Base-by-base conservation (phyloP, 148 eudicot genomes). In the Silene uniflora region DNA sequence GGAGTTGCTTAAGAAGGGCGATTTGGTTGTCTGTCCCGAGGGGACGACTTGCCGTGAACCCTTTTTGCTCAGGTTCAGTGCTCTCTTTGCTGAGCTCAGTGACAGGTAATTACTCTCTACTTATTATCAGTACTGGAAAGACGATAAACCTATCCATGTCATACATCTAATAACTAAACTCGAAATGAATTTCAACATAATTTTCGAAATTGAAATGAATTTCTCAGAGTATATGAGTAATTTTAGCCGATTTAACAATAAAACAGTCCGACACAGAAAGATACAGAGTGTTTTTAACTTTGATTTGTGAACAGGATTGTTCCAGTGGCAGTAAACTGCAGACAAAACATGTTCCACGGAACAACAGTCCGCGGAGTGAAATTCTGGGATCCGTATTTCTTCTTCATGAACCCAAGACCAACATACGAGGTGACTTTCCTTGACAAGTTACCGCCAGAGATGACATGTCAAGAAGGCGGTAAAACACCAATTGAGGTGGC, bases 1-100 rank as follows among this genome's bases (percentile, higher is more conserved):
- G 4, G 70, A 82, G 2, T 32, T 96, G 23, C 91, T 96, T 32
- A 82, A 89, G 78, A 96, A 92, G 81, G 99, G 99, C 7, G 99
- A 96, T 74, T 75, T 96, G 42, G 98, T 96, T 25, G 86, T 96
- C 13, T 96, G 99, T 66, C 99, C 99, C 0, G 99, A 96, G 67
- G 99, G 99, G 1, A 96, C 99, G 54, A 96, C 99, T 16, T 96
- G 99, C 61, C 86, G 99, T 0, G 99, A 96, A 74, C 98, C 99
- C 0, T 96, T 75, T 61, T 82, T 96, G 81, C 87, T 96, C 14
- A 77, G 99, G 16, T 96, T 96, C 78, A 89, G 97, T 64, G 99
- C 98, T 10, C 78, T 96, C 67, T 96, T 96, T 66, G 99, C 99
- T 2, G 99, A 96, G 66, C 56, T 96, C 44, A 96, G 98, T 62